Conservation (phyloP, 2,329 filamentous ascomycete species). For the Zasmidium citrigriseum region DNA sequence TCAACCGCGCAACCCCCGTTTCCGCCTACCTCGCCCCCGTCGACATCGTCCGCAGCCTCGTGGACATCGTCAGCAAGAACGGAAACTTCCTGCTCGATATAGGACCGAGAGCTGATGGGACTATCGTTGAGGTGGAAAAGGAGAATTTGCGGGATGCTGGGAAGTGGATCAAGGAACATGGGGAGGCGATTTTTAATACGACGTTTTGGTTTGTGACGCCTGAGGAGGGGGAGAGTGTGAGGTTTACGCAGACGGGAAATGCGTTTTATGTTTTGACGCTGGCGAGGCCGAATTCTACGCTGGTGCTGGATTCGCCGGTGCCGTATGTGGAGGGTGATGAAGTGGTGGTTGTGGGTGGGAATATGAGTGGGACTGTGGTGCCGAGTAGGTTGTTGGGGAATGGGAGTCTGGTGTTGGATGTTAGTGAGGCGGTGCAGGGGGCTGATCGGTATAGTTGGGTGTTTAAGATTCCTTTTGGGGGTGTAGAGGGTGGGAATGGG, state of each 20-base stretch:
- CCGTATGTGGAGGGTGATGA: slow-evolving; percentile 51
- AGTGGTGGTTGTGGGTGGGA: slow-evolving; percentile 47
- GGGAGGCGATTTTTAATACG: slow-evolving; percentile 59
- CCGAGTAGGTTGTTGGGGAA: slow-evolving; percentile 28
- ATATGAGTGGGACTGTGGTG: slow-evolving; percentile 30
- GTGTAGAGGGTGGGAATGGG: slow-evolving; percentile 2
- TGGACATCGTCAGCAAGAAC: slow-evolving; percentile 36
- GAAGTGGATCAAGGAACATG: slow-evolving; percentile 55
- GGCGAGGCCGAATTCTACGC: slow-evolving; percentile 42
- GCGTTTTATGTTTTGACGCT: slow-evolving; percentile 57
- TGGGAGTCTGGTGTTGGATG: slow-evolving; percentile 36
- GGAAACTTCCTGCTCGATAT: slow-evolving; percentile 35
- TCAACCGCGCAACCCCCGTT: slow-evolving; percentile 56
- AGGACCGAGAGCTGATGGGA: slow-evolving; percentile 56
- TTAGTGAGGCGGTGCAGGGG: slow-evolving; percentile 35
- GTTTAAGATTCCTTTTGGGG: slow-evolving; percentile 40
- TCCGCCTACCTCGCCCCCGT: slow-evolving; percentile 26
- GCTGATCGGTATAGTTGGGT: slow-evolving; percentile 47
- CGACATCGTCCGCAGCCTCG: slow-evolving; percentile 27
- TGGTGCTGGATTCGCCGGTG: slow-evolving; percentile 47
- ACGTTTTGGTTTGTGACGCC: slow-evolving; percentile 56
- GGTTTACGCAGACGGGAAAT: slow-evolving; percentile 55
- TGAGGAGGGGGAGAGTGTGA: slow-evolving; percentile 45
- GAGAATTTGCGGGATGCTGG: slow-evolving; percentile 54
- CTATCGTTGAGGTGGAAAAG: slow-evolving; percentile 52